Conservation (phyloP, 2,329 filamentous ascomycete species). For the Chalara sp. region DNA sequence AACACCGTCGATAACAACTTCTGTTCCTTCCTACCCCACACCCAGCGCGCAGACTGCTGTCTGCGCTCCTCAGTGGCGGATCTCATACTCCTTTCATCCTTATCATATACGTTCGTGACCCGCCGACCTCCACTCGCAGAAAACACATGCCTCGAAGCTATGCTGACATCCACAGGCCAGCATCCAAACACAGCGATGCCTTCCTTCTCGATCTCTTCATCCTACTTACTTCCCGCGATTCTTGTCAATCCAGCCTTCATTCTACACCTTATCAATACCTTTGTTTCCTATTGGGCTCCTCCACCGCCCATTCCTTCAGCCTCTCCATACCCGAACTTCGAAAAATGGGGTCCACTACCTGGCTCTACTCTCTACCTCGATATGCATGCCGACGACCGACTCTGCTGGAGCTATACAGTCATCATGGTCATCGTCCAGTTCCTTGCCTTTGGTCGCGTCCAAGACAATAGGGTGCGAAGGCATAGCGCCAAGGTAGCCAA, state of each 20-base stretch:
- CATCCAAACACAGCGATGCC: slow-evolving; percentile 4
- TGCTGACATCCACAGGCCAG: no score
- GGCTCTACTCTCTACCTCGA: slow-evolving; percentile 27
- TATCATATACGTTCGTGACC: no score
- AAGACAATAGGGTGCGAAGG: slow-evolving; percentile 17
- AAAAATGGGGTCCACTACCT: slow-evolving; percentile 23
- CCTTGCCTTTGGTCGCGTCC: slow-evolving; percentile 26
- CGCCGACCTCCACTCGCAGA: no score
- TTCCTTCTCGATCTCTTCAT: slow-evolving; percentile 21
- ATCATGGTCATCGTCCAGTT: slow-evolving; percentile 32
- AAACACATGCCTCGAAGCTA: no score
- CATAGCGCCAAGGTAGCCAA: neutral
- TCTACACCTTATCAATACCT: slow-evolving; percentile 32
- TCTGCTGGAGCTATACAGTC: slow-evolving; percentile 33
- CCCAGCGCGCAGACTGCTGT: no score
- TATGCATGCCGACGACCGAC: slow-evolving; percentile 28
- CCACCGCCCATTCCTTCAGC: slow-evolving; percentile 21
- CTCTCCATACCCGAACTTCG: slow-evolving; percentile 23
- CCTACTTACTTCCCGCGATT: slow-evolving; percentile 29
- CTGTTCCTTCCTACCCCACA: no score
- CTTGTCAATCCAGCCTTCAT: slow-evolving; percentile 33
- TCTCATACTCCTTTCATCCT: no score
- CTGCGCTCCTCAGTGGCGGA: no score
- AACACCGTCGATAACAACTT: no score
- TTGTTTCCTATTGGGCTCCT: slow-evolving; percentile 28